Conservation (phyloP, 1,284 basidiomycete genomes). For the Sphaerobolus stellatus region DNA sequence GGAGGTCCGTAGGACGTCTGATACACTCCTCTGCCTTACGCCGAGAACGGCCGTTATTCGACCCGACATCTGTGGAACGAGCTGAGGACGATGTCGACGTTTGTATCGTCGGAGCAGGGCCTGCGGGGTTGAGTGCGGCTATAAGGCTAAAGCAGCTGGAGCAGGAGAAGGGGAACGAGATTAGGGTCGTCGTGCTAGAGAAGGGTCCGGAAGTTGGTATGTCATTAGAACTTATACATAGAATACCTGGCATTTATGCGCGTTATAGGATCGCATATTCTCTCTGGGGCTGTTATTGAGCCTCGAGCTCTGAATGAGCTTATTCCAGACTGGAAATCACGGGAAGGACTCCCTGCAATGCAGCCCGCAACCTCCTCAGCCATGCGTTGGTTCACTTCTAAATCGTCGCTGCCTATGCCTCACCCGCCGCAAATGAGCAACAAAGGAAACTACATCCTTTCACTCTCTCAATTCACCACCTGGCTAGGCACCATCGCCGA, state of each 20-base stretch:
- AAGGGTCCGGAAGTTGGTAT: conserved; percentile 91
- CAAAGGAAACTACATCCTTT: conserved; percentile 92
- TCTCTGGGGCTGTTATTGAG: conserved; percentile 96
- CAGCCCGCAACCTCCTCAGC: conserved; percentile 78
- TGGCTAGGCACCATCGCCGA: conserved; percentile 93
- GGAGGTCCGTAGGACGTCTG: background rate
- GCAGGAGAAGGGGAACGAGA: conserved; percentile 71
- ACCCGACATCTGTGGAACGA: conserved; percentile 62
- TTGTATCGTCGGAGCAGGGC: conserved; percentile 95
- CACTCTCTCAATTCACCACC: conserved; percentile 83
- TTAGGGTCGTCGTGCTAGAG: conserved; percentile 93
- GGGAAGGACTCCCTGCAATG: conserved; percentile 62
- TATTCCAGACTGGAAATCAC: conserved; percentile 80
- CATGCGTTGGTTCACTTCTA: conserved; percentile 87
- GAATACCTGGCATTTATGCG: background rate
- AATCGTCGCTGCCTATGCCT: conserved; percentile 78
- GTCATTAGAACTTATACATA: conserved; percentile 29
- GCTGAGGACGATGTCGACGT: conserved; percentile 91
- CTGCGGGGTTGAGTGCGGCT: conserved; percentile 94
- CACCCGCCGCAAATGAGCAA: conserved; percentile 98
- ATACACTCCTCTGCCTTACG: conserved; percentile 31
- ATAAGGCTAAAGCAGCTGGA: conserved; percentile 96
- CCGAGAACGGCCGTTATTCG: conserved; percentile 41
- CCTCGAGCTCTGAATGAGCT: conserved; percentile 91
- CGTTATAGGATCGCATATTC: conserved; percentile 82